A percentile compares a stretch with the other conserved stretches of the same genome.
Evolutionary conservation across 83 land plant genomes (phyloP).

Genomic region (Picea abies): DNA sequence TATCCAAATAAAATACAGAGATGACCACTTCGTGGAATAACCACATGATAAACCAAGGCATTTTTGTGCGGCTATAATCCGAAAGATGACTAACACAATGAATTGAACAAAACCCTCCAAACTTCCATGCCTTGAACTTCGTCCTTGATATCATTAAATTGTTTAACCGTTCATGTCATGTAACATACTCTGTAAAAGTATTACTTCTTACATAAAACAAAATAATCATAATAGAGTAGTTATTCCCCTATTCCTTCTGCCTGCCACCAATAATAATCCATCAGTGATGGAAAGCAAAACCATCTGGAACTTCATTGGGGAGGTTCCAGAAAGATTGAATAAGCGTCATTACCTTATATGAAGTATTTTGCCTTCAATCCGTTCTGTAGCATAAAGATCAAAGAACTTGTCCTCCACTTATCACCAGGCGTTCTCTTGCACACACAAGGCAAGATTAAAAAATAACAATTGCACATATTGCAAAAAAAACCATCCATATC

Average conservation of each 20-base stretch:
- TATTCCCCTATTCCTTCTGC: slow-evolving; percentile 4
- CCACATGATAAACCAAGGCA: not conserved
- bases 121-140: slow-evolving; percentile 6
- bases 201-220: not conserved
- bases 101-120: not conserved
- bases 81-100: not conserved
- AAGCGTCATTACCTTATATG: slow-evolving; percentile 19
- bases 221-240: not conserved
- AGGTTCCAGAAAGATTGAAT: slow-evolving; percentile 14
- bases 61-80: not conserved
- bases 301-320: slow-evolving; percentile 4
- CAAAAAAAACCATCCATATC: slow-evolving; percentile 16
- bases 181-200: not conserved
- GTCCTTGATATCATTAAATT: not conserved
- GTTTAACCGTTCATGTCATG: not conserved
- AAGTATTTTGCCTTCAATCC: slow-evolving; percentile 12
- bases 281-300: slow-evolving; percentile 20
- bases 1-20: slow-evolving; percentile 2
- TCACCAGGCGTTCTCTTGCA: slow-evolving; percentile 63
- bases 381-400: slow-evolving; percentile 22
- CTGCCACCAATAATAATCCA: slow-evolving; percentile 15
- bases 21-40: not conserved
- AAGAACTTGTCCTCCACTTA: slow-evolving; percentile 44
- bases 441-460: slow-evolving; percentile 57
- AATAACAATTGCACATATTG: slow-evolving; percentile 19